Conservation (phyloP, 495 filamentous ascomycete species). For the Tetracladium setigerum region DNA sequence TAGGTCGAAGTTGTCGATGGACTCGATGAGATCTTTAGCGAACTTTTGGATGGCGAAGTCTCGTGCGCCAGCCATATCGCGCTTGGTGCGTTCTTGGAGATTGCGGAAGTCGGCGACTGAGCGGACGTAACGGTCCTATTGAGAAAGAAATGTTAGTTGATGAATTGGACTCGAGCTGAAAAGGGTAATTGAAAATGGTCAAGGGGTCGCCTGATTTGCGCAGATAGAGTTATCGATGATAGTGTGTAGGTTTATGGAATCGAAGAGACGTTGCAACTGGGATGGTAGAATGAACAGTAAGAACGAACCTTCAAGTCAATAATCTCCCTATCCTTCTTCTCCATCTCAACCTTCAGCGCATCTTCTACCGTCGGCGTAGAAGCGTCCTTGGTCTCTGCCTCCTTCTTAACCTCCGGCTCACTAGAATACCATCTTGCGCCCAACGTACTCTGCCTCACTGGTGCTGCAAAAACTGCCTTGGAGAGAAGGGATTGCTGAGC, state of each 20-base stretch:
- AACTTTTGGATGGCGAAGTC: constrained; percentile 95
- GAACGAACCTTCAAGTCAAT: constrained; percentile 73
- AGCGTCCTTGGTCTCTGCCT: constrained; percentile 18
- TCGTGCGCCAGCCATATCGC: constrained; percentile 76
- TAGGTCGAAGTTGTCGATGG: constrained; percentile 93
- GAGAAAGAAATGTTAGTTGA: constrained; percentile 6
- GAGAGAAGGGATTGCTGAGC: constrained; percentile 9
- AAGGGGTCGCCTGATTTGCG: constrained; percentile 1
- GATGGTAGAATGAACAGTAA: not conserved
- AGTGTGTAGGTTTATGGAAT: not conserved
- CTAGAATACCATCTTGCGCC: constrained; percentile 19
- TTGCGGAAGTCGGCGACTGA: constrained; percentile 94
- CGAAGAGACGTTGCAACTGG: not conserved
- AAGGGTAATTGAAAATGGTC: constrained; percentile 1
- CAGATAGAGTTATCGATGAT: not conserved
- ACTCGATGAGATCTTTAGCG: constrained; percentile 87
- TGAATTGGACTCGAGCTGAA: not conserved
- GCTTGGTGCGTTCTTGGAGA: constrained; percentile 87
- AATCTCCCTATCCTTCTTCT: constrained; percentile 76
- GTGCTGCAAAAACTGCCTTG: not conserved
- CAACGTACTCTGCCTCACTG: not conserved
- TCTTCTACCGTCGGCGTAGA: constrained; percentile 25
- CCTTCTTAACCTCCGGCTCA: constrained; percentile 26
- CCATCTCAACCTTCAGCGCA: constrained; percentile 57
- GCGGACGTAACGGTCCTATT: constrained; percentile 85